phyloP scores from a whole-genome alignment of 768 basidiomycete species.

The Boletus tylopilopsis region DNA sequence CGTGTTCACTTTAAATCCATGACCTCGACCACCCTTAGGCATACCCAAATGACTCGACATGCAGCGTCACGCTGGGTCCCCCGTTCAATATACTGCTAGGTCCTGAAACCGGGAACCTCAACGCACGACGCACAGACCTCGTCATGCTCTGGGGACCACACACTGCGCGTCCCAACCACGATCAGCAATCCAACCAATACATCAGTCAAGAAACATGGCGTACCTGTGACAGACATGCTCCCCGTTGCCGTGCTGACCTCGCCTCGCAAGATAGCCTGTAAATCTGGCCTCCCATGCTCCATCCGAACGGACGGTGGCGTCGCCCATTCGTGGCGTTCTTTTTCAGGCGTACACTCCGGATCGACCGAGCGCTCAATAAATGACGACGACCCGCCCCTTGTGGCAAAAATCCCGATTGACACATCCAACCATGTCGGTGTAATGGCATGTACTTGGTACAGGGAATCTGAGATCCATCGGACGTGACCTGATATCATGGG shows the following conservation, averaged over 20 bases:
- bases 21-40: constrained; percentile 23
- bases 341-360: constrained; percentile 18
- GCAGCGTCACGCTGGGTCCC: constrained; percentile 36
- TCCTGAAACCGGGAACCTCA: constrained; percentile 36
- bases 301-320: constrained; percentile 25
- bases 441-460: constrained; percentile 31
- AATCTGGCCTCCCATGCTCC: constrained; percentile 38
- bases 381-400: constrained; percentile 20
- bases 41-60: constrained; percentile 41
- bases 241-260: constrained; percentile 37
- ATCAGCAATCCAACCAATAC: too few relatives aligned
- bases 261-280: too few relatives aligned
- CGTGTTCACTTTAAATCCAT: too few relatives aligned
- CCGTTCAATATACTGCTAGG: constrained; percentile 28
- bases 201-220: constrained; percentile 2
- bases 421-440: constrained; percentile 25
- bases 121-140: constrained; percentile 35
- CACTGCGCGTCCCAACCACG: too few relatives aligned
- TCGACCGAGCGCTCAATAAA: constrained; percentile 16
- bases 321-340: constrained; percentile 6
- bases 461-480: constrained; percentile 39
- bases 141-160: constrained; percentile 42
- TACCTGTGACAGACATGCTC: constrained; percentile 45
- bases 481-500: too few relatives aligned
- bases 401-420: constrained; percentile 42